A percentile compares a stretch with the other conserved stretches of the same genome.
These are phyloP conservation scores for Agastache rugosa DNA, from an alignment of 257 asterid genomes.

Conservation along the genomic window DNA sequence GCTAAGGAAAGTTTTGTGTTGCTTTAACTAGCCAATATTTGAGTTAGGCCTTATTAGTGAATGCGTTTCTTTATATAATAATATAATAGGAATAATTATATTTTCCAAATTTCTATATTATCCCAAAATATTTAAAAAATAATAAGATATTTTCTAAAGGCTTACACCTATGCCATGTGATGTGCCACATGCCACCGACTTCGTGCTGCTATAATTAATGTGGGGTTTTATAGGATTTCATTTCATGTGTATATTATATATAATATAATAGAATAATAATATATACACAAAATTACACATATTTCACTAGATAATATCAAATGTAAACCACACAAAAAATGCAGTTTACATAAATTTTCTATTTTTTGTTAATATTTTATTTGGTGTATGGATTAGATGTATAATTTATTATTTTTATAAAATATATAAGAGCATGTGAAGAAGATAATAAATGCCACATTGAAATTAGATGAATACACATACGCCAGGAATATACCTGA, in stretches of 20 bases:
- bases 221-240: neutral
- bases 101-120: neutral
- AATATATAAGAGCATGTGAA: neutral
- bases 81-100: neutral
- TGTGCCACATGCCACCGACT: constrained; percentile 38
- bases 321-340: neutral
- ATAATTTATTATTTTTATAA: neutral
- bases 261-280: no score
- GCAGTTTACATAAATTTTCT: neutral
- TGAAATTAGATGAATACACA: neutral
- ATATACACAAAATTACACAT: neutral
- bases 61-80: neutral
- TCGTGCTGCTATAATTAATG: neutral
- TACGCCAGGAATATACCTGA: neutral
- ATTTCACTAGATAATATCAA: neutral
- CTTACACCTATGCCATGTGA: constrained; percentile 38
- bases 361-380: neutral
- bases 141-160: neutral
- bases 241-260: no score
- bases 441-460: neutral
- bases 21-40: no score
- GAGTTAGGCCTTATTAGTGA: no score
- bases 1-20: no score
- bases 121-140: neutral
- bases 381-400: neutral